A percentile compares a stretch with the other conserved stretches of the same genome.
Evolutionary conservation across 2,329 filamentous ascomycete genomes (phyloP).

Genomic region (Lachnellula suecica): DNA sequence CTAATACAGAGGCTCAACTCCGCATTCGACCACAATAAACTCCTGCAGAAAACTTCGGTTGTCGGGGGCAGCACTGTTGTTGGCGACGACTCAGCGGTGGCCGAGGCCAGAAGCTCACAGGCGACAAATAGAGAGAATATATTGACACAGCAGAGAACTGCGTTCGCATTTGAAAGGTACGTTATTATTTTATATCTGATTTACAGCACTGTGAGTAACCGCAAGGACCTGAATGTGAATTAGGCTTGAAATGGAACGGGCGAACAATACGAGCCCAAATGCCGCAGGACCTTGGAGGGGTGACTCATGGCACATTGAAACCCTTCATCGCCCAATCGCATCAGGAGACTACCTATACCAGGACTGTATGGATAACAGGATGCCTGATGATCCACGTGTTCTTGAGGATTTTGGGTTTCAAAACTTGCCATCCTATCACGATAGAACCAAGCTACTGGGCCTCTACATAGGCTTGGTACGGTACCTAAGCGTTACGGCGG

Average conservation of each 20-base stretch:
- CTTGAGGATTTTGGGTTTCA: conserved; percentile 1
- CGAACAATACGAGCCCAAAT: background rate
- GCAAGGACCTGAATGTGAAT: background rate
- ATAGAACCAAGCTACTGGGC: background rate
- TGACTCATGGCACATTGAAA: background rate
- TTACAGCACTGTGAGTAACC: background rate
- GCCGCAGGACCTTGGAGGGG: background rate
- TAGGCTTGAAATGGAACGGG: background rate
- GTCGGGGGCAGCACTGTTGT: conserved; percentile 2
- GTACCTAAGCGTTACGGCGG: background rate
- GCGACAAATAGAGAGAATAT: background rate
- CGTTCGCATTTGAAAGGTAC: background rate
- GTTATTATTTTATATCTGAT: background rate
- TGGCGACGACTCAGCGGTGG: background rate
- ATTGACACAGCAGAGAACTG: background rate
- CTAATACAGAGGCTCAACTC: background rate
- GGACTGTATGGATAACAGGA: conserved; percentile 1
- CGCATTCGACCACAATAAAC: background rate
- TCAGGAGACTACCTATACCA: conserved; percentile 3
- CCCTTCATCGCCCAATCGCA: background rate
- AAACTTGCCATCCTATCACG: conserved; percentile 1
- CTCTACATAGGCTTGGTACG: background rate
- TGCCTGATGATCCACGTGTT: conserved; percentile 4
- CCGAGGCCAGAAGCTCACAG: background rate
- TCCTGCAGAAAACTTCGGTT: background rate